phyloP scores from a whole-genome alignment of 805 yeast genomes.

The Wickerhamomyces rabaulensis region DNA sequence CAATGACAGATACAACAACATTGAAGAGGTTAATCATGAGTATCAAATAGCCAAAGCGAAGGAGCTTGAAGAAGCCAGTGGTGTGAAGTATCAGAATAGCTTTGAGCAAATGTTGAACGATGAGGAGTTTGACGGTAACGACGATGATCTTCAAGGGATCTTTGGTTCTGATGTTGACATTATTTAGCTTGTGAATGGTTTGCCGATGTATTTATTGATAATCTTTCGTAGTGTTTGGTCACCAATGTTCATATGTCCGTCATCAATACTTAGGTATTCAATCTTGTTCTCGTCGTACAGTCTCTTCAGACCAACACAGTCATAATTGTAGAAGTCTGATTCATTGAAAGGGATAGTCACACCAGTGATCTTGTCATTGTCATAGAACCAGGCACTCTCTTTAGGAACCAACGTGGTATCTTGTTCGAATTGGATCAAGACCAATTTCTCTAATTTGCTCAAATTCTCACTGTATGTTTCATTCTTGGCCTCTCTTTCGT shows the following conservation, averaged over 20 bases:
- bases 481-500: conserved; percentile 41
- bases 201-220: conserved; percentile 37
- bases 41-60: conserved; percentile 3
- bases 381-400: conserved; percentile 65
- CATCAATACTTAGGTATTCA: conserved; percentile 47
- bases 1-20: conserved; percentile 5
- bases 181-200: conserved; percentile 4
- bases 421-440: conserved; percentile 50
- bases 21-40: conserved; percentile 12
- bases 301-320: conserved; percentile 53
- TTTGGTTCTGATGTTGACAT: conserved; percentile 23
- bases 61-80: neutral
- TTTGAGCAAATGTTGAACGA: neutral
- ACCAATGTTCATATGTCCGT: conserved; percentile 60
- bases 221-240: conserved; percentile 43
- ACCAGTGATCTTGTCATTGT: conserved; percentile 41
- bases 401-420: conserved; percentile 73
- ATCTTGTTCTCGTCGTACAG: conserved; percentile 41
- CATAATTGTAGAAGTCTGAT: conserved; percentile 45
- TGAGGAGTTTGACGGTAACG: neutral
- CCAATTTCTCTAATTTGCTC: conserved; percentile 42
- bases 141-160: conserved; percentile 9
- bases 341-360: conserved; percentile 38
- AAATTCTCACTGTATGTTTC: conserved; percentile 40
- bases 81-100: neutral